Base-by-base conservation (phyloP, 306 rosid genomes). In the Potentilla sterilis region DNA sequence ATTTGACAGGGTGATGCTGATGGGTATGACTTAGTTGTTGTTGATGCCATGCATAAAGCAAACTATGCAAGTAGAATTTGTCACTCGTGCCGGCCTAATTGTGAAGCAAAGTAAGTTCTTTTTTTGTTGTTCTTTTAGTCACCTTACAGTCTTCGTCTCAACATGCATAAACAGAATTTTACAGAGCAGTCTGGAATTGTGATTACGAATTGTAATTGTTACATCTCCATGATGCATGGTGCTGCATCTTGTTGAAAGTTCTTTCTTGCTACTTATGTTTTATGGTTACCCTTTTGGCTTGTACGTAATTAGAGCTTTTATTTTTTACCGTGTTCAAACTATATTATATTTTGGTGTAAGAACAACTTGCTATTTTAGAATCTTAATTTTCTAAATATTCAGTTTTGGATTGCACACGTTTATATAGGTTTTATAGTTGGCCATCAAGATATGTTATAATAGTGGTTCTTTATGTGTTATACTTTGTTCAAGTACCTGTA, bases 21-120 rank as follows among this genome's bases (percentile, higher is more conserved):
- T 81, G 99, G 99, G 58, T 96, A 96, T 78, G 99, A 96, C 82
- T 81, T 92, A 54, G 97, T 92, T 51, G 99, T 96, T 9, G 99
- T 96, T 70, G 99, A 96, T 80, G 99, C 99, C 73, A 96, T 96
- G 99, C 99, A 96, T 77, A 96, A 92, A 84, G 99, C 99, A 51
- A 95, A 95, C 85, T 95, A 90, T 73, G 99, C 99, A 9, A 95
- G 99, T 77, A 92, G 99, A 81, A 92, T 95, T 80, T 95, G 99
- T 78, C 99, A 95, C 84, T 95, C 99, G 9, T 96, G 99, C 80
- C 89, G 96, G 57, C 99, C 99, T 59, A 95, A 95, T 78, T 95
- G 99, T 81, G 99, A 95, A 86, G 99, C 99, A 70, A 95, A 95
- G 99, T 95, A 83, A 85, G 97, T 75, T 70, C 44, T 79, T 4